Evolutionary conservation across 2,329 filamentous ascomycete genomes (phyloP).

Genomic region (Onygena corvina): DNA sequence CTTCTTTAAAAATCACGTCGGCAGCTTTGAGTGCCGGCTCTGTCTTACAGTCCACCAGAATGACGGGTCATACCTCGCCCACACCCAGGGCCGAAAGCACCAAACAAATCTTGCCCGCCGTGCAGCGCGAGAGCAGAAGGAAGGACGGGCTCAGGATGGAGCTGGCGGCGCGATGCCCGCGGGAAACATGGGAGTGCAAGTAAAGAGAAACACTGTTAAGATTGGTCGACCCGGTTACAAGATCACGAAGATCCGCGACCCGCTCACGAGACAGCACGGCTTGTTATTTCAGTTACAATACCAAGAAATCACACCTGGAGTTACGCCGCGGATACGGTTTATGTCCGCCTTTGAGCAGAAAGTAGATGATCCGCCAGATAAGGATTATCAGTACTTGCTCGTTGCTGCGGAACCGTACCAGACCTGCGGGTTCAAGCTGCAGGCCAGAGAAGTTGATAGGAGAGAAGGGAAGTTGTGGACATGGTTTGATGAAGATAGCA

Average conservation of each 20-base stretch:
- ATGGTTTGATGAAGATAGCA: constrained; percentile 90
- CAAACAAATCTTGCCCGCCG: constrained; percentile 95
- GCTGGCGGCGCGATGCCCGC: constrained; percentile 46
- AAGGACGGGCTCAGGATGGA: constrained; percentile 56
- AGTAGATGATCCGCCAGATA: constrained; percentile 81
- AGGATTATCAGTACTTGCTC: constrained; percentile 85
- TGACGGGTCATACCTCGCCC: constrained; percentile 94
- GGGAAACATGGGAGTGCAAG: constrained; percentile 62
- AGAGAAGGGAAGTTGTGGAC: constrained; percentile 79
- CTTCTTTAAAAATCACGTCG: constrained; percentile 99
- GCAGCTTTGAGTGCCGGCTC: constrained; percentile 92
- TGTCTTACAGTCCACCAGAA: constrained; percentile 98
- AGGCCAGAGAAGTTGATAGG: constrained; percentile 83
- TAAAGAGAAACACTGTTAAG: constrained; percentile 78
- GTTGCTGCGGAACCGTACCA: constrained; percentile 97
- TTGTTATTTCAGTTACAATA: constrained; percentile 94
- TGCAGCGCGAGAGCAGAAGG: constrained; percentile 87
- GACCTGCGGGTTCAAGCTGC: constrained; percentile 92
- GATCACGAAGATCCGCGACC: constrained; percentile 90
- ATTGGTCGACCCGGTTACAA: constrained; percentile 95
- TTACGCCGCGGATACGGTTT: constrained; percentile 75
- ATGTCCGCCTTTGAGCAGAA: constrained; percentile 98
- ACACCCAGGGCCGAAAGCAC: constrained; percentile 97
- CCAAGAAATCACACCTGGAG: constrained; percentile 69
- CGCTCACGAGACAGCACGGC: constrained; percentile 75